phyloP scores from a whole-genome alignment of 352 stramenopile genomes.

The Pythium sukuiense region DNA sequence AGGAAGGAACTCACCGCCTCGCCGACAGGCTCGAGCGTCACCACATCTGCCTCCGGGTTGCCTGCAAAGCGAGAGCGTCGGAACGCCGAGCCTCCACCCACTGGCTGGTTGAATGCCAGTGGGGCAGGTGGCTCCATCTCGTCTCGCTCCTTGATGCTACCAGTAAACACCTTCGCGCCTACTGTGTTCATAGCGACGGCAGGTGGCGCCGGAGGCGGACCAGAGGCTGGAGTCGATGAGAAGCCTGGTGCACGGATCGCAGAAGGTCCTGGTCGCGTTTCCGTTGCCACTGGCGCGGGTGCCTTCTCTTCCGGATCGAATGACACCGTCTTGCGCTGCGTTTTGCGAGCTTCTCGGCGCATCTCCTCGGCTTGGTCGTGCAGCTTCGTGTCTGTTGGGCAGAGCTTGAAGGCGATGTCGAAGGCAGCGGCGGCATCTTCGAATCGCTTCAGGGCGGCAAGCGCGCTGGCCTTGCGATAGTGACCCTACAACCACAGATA shows the following conservation, averaged over 20 bases:
- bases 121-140: slow-evolving; percentile 28
- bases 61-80: slow-evolving; percentile 56
- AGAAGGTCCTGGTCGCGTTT: neutral
- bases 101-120: neutral
- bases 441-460: slow-evolving; percentile 64
- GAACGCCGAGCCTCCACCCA: slow-evolving; percentile 17
- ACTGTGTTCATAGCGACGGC: slow-evolving; percentile 20
- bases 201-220: slow-evolving; percentile 13
- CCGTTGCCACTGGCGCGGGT: neutral
- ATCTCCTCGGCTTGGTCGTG: slow-evolving; percentile 68
- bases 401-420: slow-evolving; percentile 66
- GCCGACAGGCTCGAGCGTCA: slow-evolving; percentile 73
- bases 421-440: slow-evolving; percentile 65
- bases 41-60: slow-evolving; percentile 66
- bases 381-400: slow-evolving; percentile 65
- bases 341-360: slow-evolving; percentile 21
- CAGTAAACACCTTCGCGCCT: slow-evolving; percentile 58
- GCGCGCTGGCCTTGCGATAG: slow-evolving; percentile 67
- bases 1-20: slow-evolving; percentile 53
- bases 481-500: slow-evolving; percentile 51
- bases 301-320: slow-evolving; percentile 22
- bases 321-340: slow-evolving; percentile 17
- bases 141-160: slow-evolving; percentile 68
- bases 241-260: slow-evolving; percentile 15
- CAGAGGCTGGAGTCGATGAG: slow-evolving; percentile 4